Base-by-base conservation (phyloP, 306 rosid genomes). In the Trifolium fragiferum region DNA sequence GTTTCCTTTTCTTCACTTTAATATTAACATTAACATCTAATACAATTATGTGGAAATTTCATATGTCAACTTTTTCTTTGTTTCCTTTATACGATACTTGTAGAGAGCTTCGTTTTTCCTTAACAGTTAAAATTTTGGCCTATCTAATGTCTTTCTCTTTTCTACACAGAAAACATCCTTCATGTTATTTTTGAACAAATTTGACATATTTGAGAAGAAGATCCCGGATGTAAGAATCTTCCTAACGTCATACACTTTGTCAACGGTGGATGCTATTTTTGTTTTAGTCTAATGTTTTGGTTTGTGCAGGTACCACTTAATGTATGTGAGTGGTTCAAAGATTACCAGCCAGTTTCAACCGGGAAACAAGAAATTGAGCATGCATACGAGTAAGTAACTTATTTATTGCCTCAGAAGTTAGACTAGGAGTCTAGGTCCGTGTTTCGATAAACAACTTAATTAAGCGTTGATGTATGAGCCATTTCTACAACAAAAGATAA, bases 111-210 rank as follows among this genome's bases (percentile, higher is more conserved):
- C 44, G 3, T 72, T 33, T 41, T n/a, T 21, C 18, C 20, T 73
- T 21, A 19, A 15, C 50, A 27, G 23, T 54, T 53, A 23, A 40
- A 18, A 74, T 76, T 41, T 57, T 9, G 67, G 55, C 49, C 14
- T 30, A 64, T 65, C 70, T 53, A 30, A 68, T 32, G 60, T 59
- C 47, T 71, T 75, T 78, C 66, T 67, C 51, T 63, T 71, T 62
- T 79, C 27, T 74, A 76, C 73, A 66, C 92, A 95, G 99, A 95
- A 92, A 82, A 95, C 99, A 27, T 95, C 99, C 76, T 92, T 95
- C 96, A 89, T 95, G 99, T 84, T 95, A 78, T 95, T 95, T 77
- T 83, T 95, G 55, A 95, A 95, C 88, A 95, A 95, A 90, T 95
- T 95, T 12, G 98, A 95, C 80, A 87, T 95, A 81, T 92, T 95